Evolutionary conservation across 345 rosid species (phyloP).

Genomic region (Carallia pectinifolia): DNA sequence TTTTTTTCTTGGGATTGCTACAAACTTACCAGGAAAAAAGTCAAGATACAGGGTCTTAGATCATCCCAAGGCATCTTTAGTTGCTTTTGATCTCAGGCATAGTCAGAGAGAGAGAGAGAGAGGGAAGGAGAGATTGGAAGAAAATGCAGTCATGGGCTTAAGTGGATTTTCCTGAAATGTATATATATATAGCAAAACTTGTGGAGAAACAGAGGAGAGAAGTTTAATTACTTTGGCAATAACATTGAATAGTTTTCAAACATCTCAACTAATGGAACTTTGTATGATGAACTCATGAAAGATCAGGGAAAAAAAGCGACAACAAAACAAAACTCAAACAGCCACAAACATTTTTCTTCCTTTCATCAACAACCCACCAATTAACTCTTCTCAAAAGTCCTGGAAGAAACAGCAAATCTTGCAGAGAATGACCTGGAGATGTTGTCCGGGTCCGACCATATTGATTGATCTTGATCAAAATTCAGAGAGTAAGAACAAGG

Average conservation of each 20-base stretch:
- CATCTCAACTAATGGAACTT: neutral
- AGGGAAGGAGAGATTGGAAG: neutral
- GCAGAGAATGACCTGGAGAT: constrained; percentile 43
- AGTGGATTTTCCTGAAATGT: neutral
- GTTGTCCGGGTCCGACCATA: constrained; percentile 30
- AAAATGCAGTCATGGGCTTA: neutral
- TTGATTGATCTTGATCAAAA: constrained; percentile 33
- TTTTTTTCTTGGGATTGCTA: neutral
- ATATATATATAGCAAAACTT: neutral
- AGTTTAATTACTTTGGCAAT: neutral
- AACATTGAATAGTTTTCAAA: neutral
- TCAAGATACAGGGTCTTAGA: neutral
- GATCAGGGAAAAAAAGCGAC: too few relatives aligned
- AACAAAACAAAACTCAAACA: neutral
- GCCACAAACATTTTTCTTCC: neutral
- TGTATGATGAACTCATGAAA: neutral
- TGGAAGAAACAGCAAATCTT: constrained; percentile 40
- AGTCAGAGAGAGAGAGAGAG: neutral
- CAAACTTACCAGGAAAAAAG: neutral
- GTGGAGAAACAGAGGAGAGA: neutral
- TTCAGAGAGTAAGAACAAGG: constrained; percentile 34
- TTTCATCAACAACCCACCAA: neutral
- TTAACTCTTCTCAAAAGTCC: constrained; percentile 10
- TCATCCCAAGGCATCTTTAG: constrained; percentile 5
- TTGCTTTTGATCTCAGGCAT: neutral